Evolutionary conservation across 371 early-diverging fungal species (phyloP).

Genomic region (Syncephalis fuscata): DNA sequence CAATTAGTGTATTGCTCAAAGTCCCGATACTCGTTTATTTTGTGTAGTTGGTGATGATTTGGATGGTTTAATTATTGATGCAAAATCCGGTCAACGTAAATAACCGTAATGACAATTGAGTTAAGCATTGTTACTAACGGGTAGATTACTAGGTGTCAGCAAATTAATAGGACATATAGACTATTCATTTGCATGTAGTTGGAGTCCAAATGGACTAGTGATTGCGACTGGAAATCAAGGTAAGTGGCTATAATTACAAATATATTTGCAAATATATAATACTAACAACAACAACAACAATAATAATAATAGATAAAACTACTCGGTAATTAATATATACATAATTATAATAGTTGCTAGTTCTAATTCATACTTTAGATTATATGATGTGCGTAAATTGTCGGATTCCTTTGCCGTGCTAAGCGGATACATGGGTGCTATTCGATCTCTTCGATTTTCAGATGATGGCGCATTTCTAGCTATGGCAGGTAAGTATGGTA

Average conservation of each 20-base stretch:
- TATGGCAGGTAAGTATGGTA: slow-evolving; percentile 30
- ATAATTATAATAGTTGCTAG: background rate
- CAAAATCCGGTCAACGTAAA: slow-evolving; percentile 29
- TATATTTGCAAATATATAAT: no score
- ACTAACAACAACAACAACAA: background rate
- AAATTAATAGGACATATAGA: slow-evolving; percentile 47
- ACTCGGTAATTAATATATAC: slow-evolving; percentile 11
- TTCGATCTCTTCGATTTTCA: slow-evolving; percentile 58
- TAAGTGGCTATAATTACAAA: slow-evolving; percentile 6
- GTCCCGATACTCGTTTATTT: slow-evolving; percentile 39
- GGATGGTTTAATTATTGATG: slow-evolving; percentile 33
- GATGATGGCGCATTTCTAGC: slow-evolving; percentile 46
- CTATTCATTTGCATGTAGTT: slow-evolving; percentile 66
- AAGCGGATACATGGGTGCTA: slow-evolving; percentile 46
- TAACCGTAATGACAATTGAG: background rate
- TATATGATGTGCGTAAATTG: slow-evolving; percentile 62
- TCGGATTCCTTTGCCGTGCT: slow-evolving; percentile 36
- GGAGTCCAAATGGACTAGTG: slow-evolving; percentile 51
- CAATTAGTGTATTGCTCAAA: slow-evolving; percentile 7
- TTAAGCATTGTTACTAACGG: background rate
- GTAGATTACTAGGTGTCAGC: slow-evolving; percentile 12
- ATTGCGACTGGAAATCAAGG: slow-evolving; percentile 80
- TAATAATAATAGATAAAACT: slow-evolving; percentile 9
- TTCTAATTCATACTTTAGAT: slow-evolving; percentile 13
- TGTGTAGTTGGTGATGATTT: slow-evolving; percentile 60